These are phyloP conservation scores for Plasmodium gonderi DNA, from an alignment of 169 alveolate species.

Conservation along the genomic window DNA sequence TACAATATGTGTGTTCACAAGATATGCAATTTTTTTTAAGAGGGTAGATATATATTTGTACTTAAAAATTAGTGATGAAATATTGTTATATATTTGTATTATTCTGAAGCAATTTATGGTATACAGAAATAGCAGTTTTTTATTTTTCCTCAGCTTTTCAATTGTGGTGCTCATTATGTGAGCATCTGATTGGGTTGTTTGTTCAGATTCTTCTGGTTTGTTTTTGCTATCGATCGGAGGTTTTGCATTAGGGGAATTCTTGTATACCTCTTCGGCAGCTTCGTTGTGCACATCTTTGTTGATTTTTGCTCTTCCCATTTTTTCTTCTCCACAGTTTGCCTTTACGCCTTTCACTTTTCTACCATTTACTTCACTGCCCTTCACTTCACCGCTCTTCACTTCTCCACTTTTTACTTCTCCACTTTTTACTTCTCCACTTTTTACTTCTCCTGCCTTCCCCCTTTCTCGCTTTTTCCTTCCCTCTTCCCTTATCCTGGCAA, in stretches of 20 bases:
- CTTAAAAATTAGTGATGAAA: slow-evolving; percentile 42
- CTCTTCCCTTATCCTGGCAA: slow-evolving; percentile 29
- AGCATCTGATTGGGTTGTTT: background rate
- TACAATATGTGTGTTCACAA: slow-evolving; percentile 12
- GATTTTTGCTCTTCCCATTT: background rate
- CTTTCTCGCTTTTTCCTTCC: slow-evolving; percentile 6
- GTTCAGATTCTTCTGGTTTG: background rate
- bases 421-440: background rate
- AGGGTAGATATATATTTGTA: slow-evolving; percentile 39
- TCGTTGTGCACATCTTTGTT: background rate
- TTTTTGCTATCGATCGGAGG: background rate
- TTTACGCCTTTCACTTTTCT: background rate
- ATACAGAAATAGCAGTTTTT: slow-evolving; percentile 41
- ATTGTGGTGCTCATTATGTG: background rate
- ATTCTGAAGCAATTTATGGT: slow-evolving; percentile 56
- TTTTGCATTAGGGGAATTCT: background rate
- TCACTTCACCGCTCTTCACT: background rate
- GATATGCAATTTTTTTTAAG: slow-evolving; percentile 15
- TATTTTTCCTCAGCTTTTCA: slow-evolving; percentile 34
- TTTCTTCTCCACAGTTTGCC: background rate
- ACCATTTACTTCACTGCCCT: background rate
- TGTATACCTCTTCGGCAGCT: no score
- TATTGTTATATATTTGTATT: slow-evolving; percentile 49
- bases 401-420: background rate
- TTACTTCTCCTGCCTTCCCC: background rate